Percentiles rank a stretch among this genome's conserved stretches.
Conservation (phyloP, 2,329 filamentous ascomycete species). For the Aspergillus sp. region DNA sequence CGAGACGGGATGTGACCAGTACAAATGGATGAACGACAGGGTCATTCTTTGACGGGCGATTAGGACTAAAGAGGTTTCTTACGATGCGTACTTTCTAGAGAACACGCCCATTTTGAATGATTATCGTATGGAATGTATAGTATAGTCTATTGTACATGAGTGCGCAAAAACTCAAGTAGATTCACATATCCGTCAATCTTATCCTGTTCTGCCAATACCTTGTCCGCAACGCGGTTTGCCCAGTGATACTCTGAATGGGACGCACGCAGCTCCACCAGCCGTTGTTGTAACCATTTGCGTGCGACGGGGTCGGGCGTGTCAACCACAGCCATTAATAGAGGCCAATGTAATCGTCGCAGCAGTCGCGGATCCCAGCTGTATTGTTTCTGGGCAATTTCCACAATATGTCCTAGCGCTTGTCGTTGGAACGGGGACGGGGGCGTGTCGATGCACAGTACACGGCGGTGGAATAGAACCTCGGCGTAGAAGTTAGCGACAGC, state of each 20-base stretch:
- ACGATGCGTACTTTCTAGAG: constrained; percentile 22
- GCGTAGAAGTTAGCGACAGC: constrained; percentile 29
- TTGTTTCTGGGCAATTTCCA: constrained; percentile 29
- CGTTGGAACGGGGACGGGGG: constrained; percentile 18
- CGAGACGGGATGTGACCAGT: constrained; percentile 19
- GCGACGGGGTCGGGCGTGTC: constrained; percentile 23
- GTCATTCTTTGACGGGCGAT: constrained; percentile 21
- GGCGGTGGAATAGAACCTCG: constrained; percentile 27
- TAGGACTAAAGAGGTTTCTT: constrained; percentile 19
- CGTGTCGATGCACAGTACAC: constrained; percentile 19
- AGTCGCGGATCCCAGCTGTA: constrained; percentile 23
- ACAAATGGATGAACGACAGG: constrained; percentile 22
- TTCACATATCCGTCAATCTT: constrained; percentile 18
- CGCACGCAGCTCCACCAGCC: constrained; percentile 21
- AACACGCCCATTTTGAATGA: constrained; percentile 4
- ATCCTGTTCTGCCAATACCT: constrained; percentile 23
- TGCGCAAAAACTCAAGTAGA: constrained; percentile 21
- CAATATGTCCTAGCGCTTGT: constrained; percentile 21
- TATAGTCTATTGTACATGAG: constrained; percentile 9
- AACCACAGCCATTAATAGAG: constrained; percentile 27
- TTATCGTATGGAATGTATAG: not conserved
- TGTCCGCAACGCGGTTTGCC: constrained; percentile 24
- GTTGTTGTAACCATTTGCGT: constrained; percentile 25
- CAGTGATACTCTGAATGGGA: constrained; percentile 25
- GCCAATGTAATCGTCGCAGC: constrained; percentile 27